Conservation (phyloP, 148 eudicot species). For the Cornus suecica region DNA sequence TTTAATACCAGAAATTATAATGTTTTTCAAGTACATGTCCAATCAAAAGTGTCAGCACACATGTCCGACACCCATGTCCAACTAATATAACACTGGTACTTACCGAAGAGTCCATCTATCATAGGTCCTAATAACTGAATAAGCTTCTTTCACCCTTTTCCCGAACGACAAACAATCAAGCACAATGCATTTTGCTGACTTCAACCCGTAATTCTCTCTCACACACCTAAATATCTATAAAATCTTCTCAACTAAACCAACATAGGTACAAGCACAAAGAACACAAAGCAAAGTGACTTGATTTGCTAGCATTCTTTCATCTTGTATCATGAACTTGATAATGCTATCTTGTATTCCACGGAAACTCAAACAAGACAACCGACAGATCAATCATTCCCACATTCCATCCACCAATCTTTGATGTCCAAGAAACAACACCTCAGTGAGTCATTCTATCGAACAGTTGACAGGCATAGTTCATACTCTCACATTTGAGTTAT, state of each 20-base stretch:
- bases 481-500: conserved; percentile 52
- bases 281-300: conserved; percentile 52
- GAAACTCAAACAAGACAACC: conserved; percentile 48
- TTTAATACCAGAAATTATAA: no score
- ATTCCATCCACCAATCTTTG: conserved; percentile 57
- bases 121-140: no score
- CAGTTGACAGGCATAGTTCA: conserved; percentile 39
- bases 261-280: conserved; percentile 67
- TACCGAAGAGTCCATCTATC: no score
- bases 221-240: conserved; percentile 51
- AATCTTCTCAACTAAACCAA: conserved; percentile 56
- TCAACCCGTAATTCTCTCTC: conserved; percentile 34
- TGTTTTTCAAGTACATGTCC: no score
- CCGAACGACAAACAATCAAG: conserved; percentile 62
- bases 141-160: conserved; percentile 63
- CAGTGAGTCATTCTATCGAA: conserved; percentile 47
- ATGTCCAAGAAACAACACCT: conserved; percentile 69
- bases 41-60: no score
- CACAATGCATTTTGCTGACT: conserved; percentile 51
- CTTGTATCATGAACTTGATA: conserved; percentile 42
- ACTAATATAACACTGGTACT: no score
- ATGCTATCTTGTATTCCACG: conserved; percentile 50
- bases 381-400: conserved; percentile 40
- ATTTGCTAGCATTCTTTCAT: conserved; percentile 40
- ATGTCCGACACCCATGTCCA: no score